These are phyloP conservation scores for Cylindrotheca fusiformis DNA, from an alignment of 108 stramenopile species.

Conservation along the genomic window DNA sequence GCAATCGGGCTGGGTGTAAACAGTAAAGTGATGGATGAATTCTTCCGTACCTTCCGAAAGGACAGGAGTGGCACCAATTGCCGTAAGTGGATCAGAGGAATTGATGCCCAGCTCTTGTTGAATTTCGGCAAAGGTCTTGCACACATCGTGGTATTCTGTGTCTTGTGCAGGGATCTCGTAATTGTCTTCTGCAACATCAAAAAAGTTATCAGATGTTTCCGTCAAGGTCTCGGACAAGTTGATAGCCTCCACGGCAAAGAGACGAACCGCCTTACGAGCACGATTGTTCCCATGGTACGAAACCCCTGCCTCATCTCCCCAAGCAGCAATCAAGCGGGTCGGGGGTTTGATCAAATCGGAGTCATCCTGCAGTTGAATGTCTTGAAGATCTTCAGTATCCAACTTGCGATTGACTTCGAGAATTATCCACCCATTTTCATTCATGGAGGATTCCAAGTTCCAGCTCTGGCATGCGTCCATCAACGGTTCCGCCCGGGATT, in stretches of 20 bases:
- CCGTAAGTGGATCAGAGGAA: slow-evolving; percentile 11
- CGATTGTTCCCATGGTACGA: slow-evolving; percentile 45
- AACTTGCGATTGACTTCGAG: slow-evolving; percentile 48
- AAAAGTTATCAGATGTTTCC: slow-evolving; percentile 28
- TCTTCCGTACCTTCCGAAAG: slow-evolving; percentile 19
- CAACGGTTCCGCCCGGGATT: slow-evolving; percentile 13
- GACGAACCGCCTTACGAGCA: slow-evolving; percentile 38
- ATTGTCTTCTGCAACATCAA: slow-evolving; percentile 25
- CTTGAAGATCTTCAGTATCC: slow-evolving; percentile 50
- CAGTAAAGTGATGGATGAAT: slow-evolving; percentile 45
- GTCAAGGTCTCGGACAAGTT: slow-evolving; percentile 24
- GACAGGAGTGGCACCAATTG: slow-evolving; percentile 36
- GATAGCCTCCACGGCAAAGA: slow-evolving; percentile 21
- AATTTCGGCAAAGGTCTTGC: slow-evolving; percentile 37
- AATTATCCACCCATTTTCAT: slow-evolving; percentile 42
- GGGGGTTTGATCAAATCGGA: slow-evolving; percentile 14
- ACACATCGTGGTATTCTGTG: slow-evolving; percentile 44
- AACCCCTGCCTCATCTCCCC: slow-evolving; percentile 40
- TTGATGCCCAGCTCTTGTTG: slow-evolving; percentile 25
- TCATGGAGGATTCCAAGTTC: slow-evolving; percentile 19
- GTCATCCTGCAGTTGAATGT: slow-evolving; percentile 37
- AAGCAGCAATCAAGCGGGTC: slow-evolving; percentile 53
- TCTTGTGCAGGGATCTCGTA: slow-evolving; percentile 32
- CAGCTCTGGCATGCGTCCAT: slow-evolving; percentile 51
- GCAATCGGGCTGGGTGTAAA: slow-evolving; percentile 2